Evolutionary conservation across 2,329 filamentous ascomycete species (phyloP), one percentile per base, ranked within the genome.

Genomic region (Arthrobotrys megalospora): DNA sequence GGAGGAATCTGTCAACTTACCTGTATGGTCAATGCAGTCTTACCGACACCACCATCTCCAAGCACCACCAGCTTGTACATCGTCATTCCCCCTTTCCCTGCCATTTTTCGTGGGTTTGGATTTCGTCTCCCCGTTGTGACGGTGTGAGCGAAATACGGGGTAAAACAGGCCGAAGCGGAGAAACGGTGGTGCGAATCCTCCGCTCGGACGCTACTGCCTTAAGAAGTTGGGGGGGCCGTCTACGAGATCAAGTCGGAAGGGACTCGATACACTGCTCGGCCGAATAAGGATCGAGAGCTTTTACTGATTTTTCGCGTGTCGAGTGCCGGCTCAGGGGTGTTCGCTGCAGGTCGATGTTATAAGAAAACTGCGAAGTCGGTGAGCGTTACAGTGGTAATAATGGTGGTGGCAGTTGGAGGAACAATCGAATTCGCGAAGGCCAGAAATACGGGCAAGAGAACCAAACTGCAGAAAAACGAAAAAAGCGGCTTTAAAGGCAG

Each of bases 1-100:
- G 38, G 52, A 62, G 43, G 68, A n/a, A 60, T 45, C 36, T 62
- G 67, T 45, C 55, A 69, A 76, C 81, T 84, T 82, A 88, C 89
- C 86, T 90, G 94, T 84, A 97, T 97, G 75, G 94, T 97, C 84
- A 97, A 87, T 83, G 94, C 94, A 64, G 94, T 97, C 86, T 97
- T 97, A 82, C 94, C 94, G 80, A 97, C 94, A 86, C 94, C 94
- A 86, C 94, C 94, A 85, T 97, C 94, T 82, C 94, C 94, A 80
- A 97, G 87, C 86, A 97, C 94, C 89, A 97, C 94, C 88, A 97
- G 86, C 87, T 97, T 97, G 88, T 97, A 96, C 85, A 97, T 87
- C 84, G 94, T 94, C 93, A 96, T 96, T 88, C 95, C 94, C 83
- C 83, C 81, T 73, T 80, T 76, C 21, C 72, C 79, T 50, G 80